Evolutionary conservation across 148 eudicot genomes (phyloP).

Genomic region (Arctostaphylos glauca): DNA sequence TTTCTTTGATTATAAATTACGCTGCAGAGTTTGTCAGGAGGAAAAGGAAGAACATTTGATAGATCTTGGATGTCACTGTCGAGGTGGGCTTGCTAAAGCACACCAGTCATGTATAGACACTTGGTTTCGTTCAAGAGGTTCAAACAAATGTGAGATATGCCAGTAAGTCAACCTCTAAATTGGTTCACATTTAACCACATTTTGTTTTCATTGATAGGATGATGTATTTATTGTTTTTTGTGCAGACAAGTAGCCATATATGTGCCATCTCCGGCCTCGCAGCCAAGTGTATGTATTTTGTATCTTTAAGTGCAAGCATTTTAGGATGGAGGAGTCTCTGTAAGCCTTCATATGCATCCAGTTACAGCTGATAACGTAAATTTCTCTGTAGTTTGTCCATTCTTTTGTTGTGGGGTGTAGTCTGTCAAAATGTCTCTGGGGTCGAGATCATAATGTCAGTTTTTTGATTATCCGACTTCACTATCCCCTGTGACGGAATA

Average conservation of each 20-base stretch:
- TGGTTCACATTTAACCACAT: background rate
- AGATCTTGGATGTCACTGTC: conserved; percentile 36
- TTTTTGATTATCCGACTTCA: background rate
- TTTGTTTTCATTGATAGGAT: background rate
- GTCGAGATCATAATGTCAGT: background rate
- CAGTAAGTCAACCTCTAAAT: conserved; percentile 25
- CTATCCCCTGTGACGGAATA: background rate
- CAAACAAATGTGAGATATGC: conserved; percentile 40
- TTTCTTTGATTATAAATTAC: background rate
- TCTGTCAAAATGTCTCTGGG: background rate
- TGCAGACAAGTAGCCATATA: conserved; percentile 31
- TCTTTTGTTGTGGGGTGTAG: background rate
- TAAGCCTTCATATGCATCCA: background rate
- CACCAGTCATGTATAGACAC: conserved; percentile 29
- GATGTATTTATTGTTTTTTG: background rate
- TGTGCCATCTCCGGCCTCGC: conserved; percentile 28
- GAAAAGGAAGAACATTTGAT: conserved; percentile 34
- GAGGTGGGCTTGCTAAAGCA: conserved; percentile 39
- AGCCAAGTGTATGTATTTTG: conserved; percentile 22
- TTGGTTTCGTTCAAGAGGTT: conserved; percentile 34
- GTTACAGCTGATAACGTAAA: background rate
- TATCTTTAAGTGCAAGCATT: background rate
- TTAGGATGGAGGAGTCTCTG: background rate
- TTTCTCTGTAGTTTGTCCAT: background rate
- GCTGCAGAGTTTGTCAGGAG: conserved; percentile 32